Evolutionary conservation across 345 rosid species (phyloP), one percentile per base, ranked within the genome.

Genomic region (Aethionema arabicum): DNA sequence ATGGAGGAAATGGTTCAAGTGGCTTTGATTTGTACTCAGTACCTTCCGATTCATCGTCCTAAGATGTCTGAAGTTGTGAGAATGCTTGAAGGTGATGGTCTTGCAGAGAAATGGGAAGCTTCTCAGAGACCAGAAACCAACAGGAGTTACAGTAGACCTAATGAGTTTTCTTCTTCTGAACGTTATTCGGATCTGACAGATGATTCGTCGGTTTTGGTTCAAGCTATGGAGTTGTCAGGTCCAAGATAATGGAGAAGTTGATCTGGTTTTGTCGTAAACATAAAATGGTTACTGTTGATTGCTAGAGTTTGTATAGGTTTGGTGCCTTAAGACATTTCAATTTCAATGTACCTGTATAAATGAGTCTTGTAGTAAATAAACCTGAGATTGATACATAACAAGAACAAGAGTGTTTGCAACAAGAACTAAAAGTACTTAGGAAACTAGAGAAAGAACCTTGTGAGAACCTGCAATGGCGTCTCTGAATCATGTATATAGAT

Each of bases 101-200:
- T 92, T 1, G 96, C 88, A 3, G 96, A 92, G 75, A 92, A 83
- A 74, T 87, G 99, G 97, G 97, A 90, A 76, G 96, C 97, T 73
- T 80, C 96, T 66, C 97, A 84, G 74, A 83, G 82, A 75, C 82
- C 88, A 63, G 76, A 72, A 21, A 59, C 67, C 31, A 59, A 11
- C 10, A 52, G 62, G 45, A 77, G 79, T 27, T 72, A 81, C 73
- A 73, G 80, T 31, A 77, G 78, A 72, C 82, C 78, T 61, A 74
- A 79, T 8, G 99, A 90, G 52, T 87, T 90, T 65, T 85, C 85
- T 35, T 82, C 82, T 36, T 84, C 87, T 12, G 95, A 85, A 57
- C 68, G 95, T 70, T 83, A 82, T 38, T 90, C 97, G 2, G 99
- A 93, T 72, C 95, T 85, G 32, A 86, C 97, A 0, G 92, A 90